These are phyloP conservation scores for Colletotrichum costaricense DNA, from an alignment of 2,329 filamentous ascomycete species.

Conservation along the genomic window DNA sequence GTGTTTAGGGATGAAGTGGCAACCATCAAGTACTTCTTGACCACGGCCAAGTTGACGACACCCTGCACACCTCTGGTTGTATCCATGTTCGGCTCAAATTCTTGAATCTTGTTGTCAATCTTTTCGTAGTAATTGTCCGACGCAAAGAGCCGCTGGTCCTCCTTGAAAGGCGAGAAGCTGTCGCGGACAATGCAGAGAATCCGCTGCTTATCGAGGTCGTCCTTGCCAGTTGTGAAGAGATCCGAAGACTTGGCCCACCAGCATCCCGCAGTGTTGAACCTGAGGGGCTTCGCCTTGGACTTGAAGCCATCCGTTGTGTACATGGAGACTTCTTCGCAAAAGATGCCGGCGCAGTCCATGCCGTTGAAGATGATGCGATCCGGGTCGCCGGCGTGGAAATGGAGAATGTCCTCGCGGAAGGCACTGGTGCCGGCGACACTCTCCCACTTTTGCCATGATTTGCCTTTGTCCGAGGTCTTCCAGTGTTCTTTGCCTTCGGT, in stretches of 20 bases:
- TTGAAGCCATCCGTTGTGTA: constrained; percentile 92
- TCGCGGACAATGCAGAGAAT: constrained; percentile 85
- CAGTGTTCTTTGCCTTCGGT: constrained; percentile 79
- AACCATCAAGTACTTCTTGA: constrained; percentile 88
- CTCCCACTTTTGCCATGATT: constrained; percentile 82
- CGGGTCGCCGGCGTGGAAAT: constrained; percentile 86
- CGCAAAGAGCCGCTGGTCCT: constrained; percentile 81
- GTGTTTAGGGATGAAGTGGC: constrained; percentile 84
- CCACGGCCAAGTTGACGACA: constrained; percentile 82
- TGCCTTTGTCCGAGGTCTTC: constrained; percentile 84
- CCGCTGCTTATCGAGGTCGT: constrained; percentile 74
- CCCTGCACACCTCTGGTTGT: constrained; percentile 80
- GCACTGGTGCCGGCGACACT: constrained; percentile 68
- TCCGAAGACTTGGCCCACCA: constrained; percentile 86
- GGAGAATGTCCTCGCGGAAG: constrained; percentile 65
- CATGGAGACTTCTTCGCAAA: constrained; percentile 71
- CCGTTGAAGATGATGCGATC: constrained; percentile 89
- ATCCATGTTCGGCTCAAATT: constrained; percentile 83
- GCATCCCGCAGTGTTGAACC: constrained; percentile 79
- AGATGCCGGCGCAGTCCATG: constrained; percentile 73
- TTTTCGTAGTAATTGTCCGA: constrained; percentile 85
- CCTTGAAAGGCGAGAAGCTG: constrained; percentile 74
- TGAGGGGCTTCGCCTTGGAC: constrained; percentile 71
- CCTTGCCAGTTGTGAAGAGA: constrained; percentile 76
- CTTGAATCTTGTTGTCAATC: constrained; percentile 60